phyloP scores from a whole-genome alignment of 2,329 filamentous ascomycete genomes.

The Ophiocordyceps polyrhachis-furcata region DNA sequence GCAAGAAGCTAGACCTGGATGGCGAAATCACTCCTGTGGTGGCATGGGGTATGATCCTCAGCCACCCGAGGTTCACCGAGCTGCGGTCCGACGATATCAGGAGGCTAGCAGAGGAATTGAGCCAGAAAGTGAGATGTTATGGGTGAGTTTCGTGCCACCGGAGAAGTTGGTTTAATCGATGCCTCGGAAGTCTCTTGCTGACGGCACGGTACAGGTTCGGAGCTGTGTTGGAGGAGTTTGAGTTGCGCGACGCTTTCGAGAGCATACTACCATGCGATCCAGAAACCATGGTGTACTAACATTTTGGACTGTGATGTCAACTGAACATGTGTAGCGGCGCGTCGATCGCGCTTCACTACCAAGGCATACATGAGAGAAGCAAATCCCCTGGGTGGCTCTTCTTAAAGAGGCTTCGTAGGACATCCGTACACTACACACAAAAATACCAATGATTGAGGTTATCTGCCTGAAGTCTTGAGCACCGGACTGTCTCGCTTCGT shows the following conservation, averaged over 20 bases:
- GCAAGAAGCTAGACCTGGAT: conserved; percentile 62
- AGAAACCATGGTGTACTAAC: conserved; percentile 2
- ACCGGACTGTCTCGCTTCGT: neutral
- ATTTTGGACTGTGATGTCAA: neutral
- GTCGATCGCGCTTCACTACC: neutral
- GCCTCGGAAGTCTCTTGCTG: neutral
- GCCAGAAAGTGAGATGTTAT: conserved; percentile 75
- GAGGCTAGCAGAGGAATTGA: conserved; percentile 52
- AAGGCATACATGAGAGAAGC: neutral
- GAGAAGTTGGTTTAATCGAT: neutral
- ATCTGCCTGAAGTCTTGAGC: too few relatives aligned
- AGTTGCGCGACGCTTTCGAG: conserved; percentile 60
- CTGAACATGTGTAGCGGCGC: neutral
- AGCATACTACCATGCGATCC: conserved; percentile 24
- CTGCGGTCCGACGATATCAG: conserved; percentile 51
- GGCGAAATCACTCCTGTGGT: conserved; percentile 90
- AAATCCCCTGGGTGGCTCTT: neutral
- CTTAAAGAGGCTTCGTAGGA: neutral
- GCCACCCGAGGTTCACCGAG: conserved; percentile 48
- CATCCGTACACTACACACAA: too few relatives aligned
- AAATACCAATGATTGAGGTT: too few relatives aligned
- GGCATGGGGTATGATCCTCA: conserved; percentile 72
- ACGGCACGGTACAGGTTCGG: conserved; percentile 28
- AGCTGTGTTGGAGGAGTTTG: conserved; percentile 46
- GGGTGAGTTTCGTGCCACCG: conserved; percentile 38